These are phyloP conservation scores for Tolypocladium nubicola DNA, from an alignment of 2,329 filamentous ascomycete genomes.

Conservation along the genomic window DNA sequence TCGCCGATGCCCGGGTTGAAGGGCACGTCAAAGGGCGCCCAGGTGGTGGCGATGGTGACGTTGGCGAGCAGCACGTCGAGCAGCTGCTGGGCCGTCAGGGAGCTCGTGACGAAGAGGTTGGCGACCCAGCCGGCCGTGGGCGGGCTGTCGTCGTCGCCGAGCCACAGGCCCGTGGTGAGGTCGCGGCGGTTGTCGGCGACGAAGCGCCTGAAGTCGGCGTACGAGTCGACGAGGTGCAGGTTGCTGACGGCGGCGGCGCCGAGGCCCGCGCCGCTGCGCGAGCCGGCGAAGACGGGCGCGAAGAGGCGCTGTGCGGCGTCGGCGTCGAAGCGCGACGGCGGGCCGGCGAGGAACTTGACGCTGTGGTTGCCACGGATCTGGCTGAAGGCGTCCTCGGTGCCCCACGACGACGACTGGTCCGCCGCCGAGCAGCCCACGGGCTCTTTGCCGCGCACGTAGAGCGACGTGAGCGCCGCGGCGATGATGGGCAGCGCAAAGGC, in stretches of 20 bases:
- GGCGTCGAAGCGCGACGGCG: slow-evolving; percentile 25
- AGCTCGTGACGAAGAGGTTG: slow-evolving; percentile 45
- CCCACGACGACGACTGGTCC: slow-evolving; percentile 31
- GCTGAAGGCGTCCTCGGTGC: slow-evolving; percentile 26
- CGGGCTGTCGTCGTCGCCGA: slow-evolving; percentile 47
- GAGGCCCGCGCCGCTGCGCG: slow-evolving; percentile 9
- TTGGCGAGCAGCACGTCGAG: slow-evolving; percentile 57
- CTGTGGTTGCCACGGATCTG: slow-evolving; percentile 16
- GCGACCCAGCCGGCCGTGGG: slow-evolving; percentile 64
- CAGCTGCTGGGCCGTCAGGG: slow-evolving; percentile 54
- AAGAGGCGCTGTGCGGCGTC: slow-evolving; percentile 22
- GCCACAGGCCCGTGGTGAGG: slow-evolving; percentile 67
- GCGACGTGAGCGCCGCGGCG: slow-evolving; percentile 66
- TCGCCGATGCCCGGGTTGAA: slow-evolving; percentile 60
- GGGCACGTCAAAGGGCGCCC: slow-evolving; percentile 64
- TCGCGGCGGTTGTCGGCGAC: slow-evolving; percentile 53
- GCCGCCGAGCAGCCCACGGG: slow-evolving; percentile 41
- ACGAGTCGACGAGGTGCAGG: slow-evolving; percentile 47
- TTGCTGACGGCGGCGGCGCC: slow-evolving; percentile 11
- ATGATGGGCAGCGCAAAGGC: slow-evolving; percentile 71
- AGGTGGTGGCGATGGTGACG: slow-evolving; percentile 59
- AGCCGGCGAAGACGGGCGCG: slow-evolving; percentile 25
- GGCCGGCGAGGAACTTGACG: slow-evolving; percentile 20
- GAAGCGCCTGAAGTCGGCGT: slow-evolving; percentile 57
- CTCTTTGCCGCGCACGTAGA: slow-evolving; percentile 55